A percentile compares a stretch with the other conserved stretches of the same genome.
Evolutionary conservation across 2,329 filamentous ascomycete species (phyloP).

Genomic region (Rutstroemia sp.): DNA sequence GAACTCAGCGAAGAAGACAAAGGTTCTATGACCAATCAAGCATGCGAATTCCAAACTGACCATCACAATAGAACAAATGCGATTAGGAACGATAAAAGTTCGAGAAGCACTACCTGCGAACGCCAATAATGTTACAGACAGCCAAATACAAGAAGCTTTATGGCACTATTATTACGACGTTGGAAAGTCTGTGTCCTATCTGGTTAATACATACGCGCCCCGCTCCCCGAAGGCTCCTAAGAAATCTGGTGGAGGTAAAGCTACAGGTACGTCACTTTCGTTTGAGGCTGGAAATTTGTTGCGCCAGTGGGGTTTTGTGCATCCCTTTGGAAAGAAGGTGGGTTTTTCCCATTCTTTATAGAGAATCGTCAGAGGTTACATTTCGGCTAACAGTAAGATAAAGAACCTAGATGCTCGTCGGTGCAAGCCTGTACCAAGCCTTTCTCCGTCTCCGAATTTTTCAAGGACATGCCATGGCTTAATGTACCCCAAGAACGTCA

Average conservation of each 20-base stretch:
- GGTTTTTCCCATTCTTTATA: constrained; percentile 15
- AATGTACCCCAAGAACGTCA: constrained; percentile 59
- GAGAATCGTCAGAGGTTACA: background rate
- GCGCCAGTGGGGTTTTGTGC: background rate
- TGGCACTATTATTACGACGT: constrained; percentile 98
- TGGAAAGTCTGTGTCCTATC: constrained; percentile 73
- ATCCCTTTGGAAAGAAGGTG: constrained; percentile 18
- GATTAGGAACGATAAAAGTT: constrained; percentile 58
- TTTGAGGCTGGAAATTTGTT: constrained; percentile 7
- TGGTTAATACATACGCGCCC: constrained; percentile 49
- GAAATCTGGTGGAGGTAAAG: constrained; percentile 13
- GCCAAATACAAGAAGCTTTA: constrained; percentile 79
- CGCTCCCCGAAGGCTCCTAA: constrained; percentile 29
- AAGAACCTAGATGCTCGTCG: constrained; percentile 2
- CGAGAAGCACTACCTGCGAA: constrained; percentile 55
- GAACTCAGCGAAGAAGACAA: constrained; percentile 30
- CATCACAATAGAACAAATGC: constrained; percentile 45
- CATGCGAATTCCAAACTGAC: constrained; percentile 2
- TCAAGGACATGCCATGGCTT: constrained; percentile 81
- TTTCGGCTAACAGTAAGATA: background rate
- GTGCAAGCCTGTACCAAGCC: constrained; percentile 18
- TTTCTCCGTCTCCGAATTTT: constrained; percentile 54
- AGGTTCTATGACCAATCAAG: constrained; percentile 17
- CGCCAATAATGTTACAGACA: constrained; percentile 44
- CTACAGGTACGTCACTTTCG: constrained; percentile 24